These are phyloP conservation scores for Naegleria lovaniensis DNA, from an alignment of 208 protist species.

Conservation along the genomic window DNA sequence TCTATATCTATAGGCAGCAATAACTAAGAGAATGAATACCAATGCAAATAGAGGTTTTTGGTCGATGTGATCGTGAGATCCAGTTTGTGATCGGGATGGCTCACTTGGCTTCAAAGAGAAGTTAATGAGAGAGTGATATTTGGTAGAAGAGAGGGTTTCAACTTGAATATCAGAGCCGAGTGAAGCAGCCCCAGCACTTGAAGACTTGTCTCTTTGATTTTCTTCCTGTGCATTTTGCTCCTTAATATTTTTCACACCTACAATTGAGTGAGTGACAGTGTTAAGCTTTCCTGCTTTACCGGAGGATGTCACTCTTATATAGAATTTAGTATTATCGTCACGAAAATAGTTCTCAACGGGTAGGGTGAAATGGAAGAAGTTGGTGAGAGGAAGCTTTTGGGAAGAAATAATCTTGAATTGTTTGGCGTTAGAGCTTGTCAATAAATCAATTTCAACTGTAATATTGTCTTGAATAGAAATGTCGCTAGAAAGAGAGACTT, in stretches of 20 bases:
- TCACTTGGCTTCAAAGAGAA: background rate
- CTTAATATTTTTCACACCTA: background rate
- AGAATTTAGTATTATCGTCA: background rate
- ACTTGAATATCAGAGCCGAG: background rate
- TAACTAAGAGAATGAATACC: background rate
- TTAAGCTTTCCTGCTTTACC: background rate
- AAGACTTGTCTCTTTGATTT: background rate
- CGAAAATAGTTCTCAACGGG: background rate
- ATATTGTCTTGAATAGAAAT: background rate
- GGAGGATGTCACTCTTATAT: background rate
- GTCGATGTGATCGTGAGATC: background rate
- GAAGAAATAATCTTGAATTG: background rate
- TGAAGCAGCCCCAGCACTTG: background rate
- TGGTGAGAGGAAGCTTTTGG: background rate
- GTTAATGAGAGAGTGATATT: background rate
- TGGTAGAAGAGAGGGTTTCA: background rate
- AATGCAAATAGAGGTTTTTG: background rate
- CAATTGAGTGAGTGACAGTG: background rate
- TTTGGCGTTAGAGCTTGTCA: background rate
- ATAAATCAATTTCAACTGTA: background rate
- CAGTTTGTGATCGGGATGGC: background rate
- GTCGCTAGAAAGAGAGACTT: background rate
- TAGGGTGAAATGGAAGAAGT: background rate
- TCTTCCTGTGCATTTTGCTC: background rate
- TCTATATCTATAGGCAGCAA: background rate